Evolutionary conservation across 192 early-diverging fungal genomes (phyloP).

Genomic region (Coemansia sp.): DNA sequence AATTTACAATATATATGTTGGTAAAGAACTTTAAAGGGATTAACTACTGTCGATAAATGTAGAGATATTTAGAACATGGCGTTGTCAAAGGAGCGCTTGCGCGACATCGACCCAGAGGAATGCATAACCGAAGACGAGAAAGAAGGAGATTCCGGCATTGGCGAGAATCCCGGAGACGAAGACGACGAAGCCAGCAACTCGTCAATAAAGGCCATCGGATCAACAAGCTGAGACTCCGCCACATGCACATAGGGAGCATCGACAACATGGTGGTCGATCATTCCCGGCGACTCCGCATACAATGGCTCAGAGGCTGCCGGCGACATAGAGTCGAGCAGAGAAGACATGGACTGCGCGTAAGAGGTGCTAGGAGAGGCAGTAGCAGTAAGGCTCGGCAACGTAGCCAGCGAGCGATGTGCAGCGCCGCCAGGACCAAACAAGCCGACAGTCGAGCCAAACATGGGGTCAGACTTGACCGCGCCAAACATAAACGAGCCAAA

Average conservation of each 20-base stretch:
- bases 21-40: neutral
- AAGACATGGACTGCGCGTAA: neutral
- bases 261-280: constrained; percentile 37
- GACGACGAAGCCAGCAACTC: constrained; percentile 27
- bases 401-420: neutral
- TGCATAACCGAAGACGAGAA: neutral
- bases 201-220: constrained; percentile 49
- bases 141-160: neutral
- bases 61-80: constrained; percentile 28
- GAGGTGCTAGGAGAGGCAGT: neutral
- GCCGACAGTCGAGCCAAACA: constrained; percentile 32
- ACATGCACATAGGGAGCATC: constrained; percentile 28
- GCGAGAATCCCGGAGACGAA: constrained; percentile 24
- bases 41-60: neutral
- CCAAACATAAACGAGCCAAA: constrained; percentile 18
- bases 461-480: constrained; percentile 47
- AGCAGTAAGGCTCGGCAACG: neutral
- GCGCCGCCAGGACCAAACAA: constrained; percentile 2
- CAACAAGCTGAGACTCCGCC: constrained; percentile 36
- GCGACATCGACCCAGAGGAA: constrained; percentile 10
- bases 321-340: constrained; percentile 8
- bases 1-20: neutral
- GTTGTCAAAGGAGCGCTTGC: constrained; percentile 48
- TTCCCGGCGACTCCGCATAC: constrained; percentile 36
- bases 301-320: constrained; percentile 16